Conservation (phyloP, 208 protist species). For the Leishmania major region DNA sequence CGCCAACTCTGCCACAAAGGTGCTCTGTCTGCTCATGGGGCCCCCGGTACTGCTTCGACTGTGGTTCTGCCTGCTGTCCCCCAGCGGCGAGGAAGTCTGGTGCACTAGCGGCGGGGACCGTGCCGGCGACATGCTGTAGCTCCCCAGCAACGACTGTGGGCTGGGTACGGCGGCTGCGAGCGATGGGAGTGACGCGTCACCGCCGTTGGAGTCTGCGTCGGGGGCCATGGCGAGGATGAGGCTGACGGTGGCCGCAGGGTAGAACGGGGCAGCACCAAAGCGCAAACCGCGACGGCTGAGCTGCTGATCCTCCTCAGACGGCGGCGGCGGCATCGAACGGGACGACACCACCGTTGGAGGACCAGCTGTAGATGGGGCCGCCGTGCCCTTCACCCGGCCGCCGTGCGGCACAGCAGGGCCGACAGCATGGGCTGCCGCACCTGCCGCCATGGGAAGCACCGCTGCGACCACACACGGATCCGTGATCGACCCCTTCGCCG, state of each 20-base stretch:
- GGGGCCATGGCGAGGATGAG: not conserved
- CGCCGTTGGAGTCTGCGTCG: not conserved
- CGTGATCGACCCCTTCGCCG: not conserved
- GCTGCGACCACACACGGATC: constrained; percentile 1
- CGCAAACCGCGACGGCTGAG: constrained; percentile 17
- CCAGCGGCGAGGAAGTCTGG: not conserved
- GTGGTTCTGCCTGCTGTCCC: not conserved
- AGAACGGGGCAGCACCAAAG: constrained; percentile 10
- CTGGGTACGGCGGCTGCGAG: not conserved
- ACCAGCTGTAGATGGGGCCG: not conserved
- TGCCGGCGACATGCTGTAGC: not conserved
- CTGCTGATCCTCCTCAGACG: constrained; percentile 15
- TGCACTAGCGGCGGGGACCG: constrained; percentile 1
- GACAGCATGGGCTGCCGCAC: not conserved
- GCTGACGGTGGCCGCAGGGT: not conserved
- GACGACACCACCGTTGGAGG: not conserved
- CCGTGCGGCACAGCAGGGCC: not conserved
- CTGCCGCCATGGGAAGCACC: not conserved
- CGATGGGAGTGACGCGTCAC: not conserved
- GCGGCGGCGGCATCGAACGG: not conserved
- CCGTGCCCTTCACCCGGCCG: not conserved
- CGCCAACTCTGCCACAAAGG: not conserved
- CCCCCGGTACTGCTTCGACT: not conserved
- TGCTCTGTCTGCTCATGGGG: not conserved
- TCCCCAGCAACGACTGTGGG: not conserved